Evolutionary conservation across 805 yeast genomes (phyloP), one percentile per base, ranked within the genome.

Genomic region (Saccharomycopsis sp.): DNA sequence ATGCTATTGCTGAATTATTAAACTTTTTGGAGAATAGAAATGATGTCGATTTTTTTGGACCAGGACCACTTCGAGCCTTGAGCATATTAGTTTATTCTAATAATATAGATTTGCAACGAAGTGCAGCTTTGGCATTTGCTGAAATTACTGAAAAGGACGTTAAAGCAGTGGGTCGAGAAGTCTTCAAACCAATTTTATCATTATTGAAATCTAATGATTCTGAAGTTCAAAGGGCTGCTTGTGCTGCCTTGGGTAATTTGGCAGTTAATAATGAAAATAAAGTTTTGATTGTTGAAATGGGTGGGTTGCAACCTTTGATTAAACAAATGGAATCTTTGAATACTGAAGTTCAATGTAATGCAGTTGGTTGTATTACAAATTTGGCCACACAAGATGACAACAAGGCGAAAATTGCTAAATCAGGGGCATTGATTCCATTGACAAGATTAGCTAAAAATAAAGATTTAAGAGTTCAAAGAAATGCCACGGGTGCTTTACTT

Each of bases 311-410:
- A 52, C 97, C 97, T 4, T 75, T 93, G 38, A 93, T 93, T 56
- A 81, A 94, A 63, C 98, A 93, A 66, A 93, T 93, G 99, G 83
- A 87, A 83, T 83, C 95, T 34, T 77, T 93, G 44, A 93, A 93
- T 59, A 95, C 93, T 47, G 99, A 93, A 64, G 97, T 93, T 32
- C 98, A 93, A 66, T 93, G 99, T 65, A 93, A 93, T 61, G 98
- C 99, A 2, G 98, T 93, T 46, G 99, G 99, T 14, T 93, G 98
- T 63, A 89, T 93, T 59, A 93, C 99, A 29, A 93, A 93, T 61
- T 75, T 93, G 63, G 98, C 98, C 5, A 93, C 98, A 4, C 96
- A 86, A 65, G 99, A 93, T 64, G 96, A 87, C 58, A 93, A 93
- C 67, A 93, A 93, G 64, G 81, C 93, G 43, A 88, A 87, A 62